These are phyloP conservation scores for Paspalum vaginatum DNA, from an alignment of 176 grass and related monocot species.

Conservation along the genomic window DNA sequence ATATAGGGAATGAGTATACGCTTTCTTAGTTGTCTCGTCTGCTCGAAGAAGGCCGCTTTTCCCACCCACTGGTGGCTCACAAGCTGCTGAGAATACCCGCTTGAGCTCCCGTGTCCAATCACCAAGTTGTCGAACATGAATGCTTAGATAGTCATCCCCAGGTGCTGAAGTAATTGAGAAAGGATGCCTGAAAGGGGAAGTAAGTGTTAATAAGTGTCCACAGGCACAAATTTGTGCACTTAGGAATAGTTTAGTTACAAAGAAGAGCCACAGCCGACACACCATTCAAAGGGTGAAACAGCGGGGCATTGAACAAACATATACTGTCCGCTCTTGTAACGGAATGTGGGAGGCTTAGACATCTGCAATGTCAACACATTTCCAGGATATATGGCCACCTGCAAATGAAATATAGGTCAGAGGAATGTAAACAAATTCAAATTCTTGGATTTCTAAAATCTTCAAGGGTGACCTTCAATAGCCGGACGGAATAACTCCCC, in stretches of 20 bases:
- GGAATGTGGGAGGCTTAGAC: constrained; percentile 84
- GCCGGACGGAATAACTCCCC: constrained; percentile 81
- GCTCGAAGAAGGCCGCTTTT: constrained; percentile 97
- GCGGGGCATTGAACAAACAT: constrained; percentile 98
- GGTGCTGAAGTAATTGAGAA: constrained; percentile 98
- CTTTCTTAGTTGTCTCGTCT: constrained; percentile 79
- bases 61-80: constrained; percentile 77
- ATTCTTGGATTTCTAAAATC: constrained; percentile 29
- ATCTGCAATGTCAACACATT: constrained; percentile 96
- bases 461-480: constrained; percentile 70
- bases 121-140: constrained; percentile 95
- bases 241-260: constrained; percentile 22
- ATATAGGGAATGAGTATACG: constrained; percentile 49
- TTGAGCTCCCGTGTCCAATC: constrained; percentile 98
- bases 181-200: constrained; percentile 75
- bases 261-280: constrained; percentile 28
- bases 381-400: constrained; percentile 97
- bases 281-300: constrained; percentile 98
- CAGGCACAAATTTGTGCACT: not conserved
- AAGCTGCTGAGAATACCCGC: constrained; percentile 82
- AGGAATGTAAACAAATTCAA: constrained; percentile 32
- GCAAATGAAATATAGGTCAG: constrained; percentile 50
- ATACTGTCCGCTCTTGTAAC: constrained; percentile 91
- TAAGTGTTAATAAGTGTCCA: constrained; percentile 18
- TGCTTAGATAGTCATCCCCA: constrained; percentile 87